Base-by-base conservation (phyloP, 2,329 filamentous ascomycete species). In the Penicillium fuscoglaucum region DNA sequence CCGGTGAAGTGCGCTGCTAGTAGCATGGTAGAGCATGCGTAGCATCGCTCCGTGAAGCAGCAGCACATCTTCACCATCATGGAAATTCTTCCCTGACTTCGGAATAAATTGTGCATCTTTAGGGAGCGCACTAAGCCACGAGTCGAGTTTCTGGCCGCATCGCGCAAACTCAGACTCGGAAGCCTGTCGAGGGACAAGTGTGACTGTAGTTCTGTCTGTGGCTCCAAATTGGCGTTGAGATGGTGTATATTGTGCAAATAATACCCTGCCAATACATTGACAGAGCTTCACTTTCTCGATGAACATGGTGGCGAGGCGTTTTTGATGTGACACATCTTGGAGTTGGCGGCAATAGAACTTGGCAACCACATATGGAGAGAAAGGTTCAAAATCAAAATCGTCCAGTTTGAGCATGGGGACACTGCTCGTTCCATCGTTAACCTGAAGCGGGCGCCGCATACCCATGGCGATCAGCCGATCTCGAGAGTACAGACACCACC, bases 401-500 rank as follows among this genome's bases (percentile, higher is more conserved):
- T 84, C 82, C 65, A 91, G 79, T 33, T 82, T 85, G 43, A 96
- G 80, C 89, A 96, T 92, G 1, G 91, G 90, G n/a, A 96, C 90
- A 68, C 96, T 90, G 70, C 90, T 95, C 69, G 96, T 91, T 65
- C 93, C 90, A 62, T 91, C 88, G 79, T 96, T 95, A 76, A 96
- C 93, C 60, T 91, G 84, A 3, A 90, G 93, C 2, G 91, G 92
- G 40, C 92, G 85, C 47, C 92, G 85, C 90, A 96, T 93, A 49
- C 92, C 92, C 39, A 96, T 82, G 1, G 92, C 92, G 59, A 96
- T 90, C 21, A 96, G 83, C 39, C 91, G 89, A 74, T 96, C 92
- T 43, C 91, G 88, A 86, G 96, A 95, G 70, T 93, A 96, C 62
- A 91, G 90, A 28, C 90, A 93, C 92, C 92, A 96, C 92, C 92